Conservation (phyloP, 192 early-diverging fungal species). For the Backusella mclennaniae region DNA sequence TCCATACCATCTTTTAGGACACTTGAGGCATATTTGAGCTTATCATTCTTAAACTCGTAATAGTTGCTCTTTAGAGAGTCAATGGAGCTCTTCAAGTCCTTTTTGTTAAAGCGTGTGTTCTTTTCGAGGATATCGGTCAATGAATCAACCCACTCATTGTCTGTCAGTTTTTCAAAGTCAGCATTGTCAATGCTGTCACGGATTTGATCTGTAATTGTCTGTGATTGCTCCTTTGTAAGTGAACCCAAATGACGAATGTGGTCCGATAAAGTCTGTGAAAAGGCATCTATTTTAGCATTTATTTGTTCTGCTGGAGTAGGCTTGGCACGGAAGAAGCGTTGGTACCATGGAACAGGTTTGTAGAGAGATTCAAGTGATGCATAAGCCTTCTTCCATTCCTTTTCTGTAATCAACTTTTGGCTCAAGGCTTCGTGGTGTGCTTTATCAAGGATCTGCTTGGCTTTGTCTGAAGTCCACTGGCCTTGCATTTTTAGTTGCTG, state of each 20-base stretch:
- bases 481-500: neutral
- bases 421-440: neutral
- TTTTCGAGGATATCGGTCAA: neutral
- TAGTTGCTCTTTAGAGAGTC: neutral
- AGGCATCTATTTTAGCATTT: neutral
- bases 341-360: conserved; percentile 13
- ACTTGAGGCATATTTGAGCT: neutral
- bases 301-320: neutral
- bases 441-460: neutral
- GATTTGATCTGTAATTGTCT: neutral
- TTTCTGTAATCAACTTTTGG: conserved; percentile 8
- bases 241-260: neutral
- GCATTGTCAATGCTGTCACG: neutral
- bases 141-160: neutral
- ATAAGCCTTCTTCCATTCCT: conserved; percentile 10
- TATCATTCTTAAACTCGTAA: neutral
- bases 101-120: neutral
- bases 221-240: neutral
- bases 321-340: neutral
- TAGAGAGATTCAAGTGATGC: neutral
- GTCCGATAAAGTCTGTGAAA: neutral
- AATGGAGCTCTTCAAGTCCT: neutral
- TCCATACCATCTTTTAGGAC: neutral
- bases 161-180: neutral
- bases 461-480: neutral